Evolutionary conservation across 1,139 yeast genomes (phyloP), one percentile per base, ranked within the genome.

Genomic region (Debaryomyces sp.): DNA sequence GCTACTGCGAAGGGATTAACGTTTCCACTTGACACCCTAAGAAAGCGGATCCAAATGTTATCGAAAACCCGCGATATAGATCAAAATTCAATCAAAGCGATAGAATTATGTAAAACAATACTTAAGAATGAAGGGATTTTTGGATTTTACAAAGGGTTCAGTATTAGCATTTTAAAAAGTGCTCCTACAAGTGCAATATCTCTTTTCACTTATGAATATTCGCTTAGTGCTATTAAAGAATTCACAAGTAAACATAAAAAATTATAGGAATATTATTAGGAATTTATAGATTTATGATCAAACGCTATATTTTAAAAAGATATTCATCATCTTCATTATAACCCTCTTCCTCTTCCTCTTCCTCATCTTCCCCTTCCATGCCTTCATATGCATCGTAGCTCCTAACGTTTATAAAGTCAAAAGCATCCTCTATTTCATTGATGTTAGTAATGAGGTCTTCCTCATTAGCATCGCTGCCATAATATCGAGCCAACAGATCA

Each of bases 121-220:
- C 46, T 84, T 0, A 56, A 57, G 27, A 67, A 61, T 2, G 94
- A 88, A 58, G 96, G 96, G 0, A 5, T 80, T 0, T 59, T 69
- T 22, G 92, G 96, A 0, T 71, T 90, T 18, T 91, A 90, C 67
- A 81, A 82, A 51, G 97, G 97, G 0, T 78, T 84, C 51, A 69
- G 82, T 0, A 78, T 89, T 2, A 85, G 94, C 12, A 56, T 90
- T 5, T 50, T 87, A 45, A 90, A 90, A 62, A 83, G 89, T 17
- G 94, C 94, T 0, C 96, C 96, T 0, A 83, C 95, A 0, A 86
- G 91, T 39, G 94, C 92, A 0, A 70, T 89, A 4, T 82, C 92
- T 12, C 71, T 90, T 47, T 86, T 85, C 73, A 73, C 83, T 18
- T 90, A 87, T 63, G 96, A 90, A 59, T 68, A 69, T 49, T 50